Base-by-base conservation (phyloP, 2,329 filamentous ascomycete species). In the Cladophialophora chaetospira region DNA sequence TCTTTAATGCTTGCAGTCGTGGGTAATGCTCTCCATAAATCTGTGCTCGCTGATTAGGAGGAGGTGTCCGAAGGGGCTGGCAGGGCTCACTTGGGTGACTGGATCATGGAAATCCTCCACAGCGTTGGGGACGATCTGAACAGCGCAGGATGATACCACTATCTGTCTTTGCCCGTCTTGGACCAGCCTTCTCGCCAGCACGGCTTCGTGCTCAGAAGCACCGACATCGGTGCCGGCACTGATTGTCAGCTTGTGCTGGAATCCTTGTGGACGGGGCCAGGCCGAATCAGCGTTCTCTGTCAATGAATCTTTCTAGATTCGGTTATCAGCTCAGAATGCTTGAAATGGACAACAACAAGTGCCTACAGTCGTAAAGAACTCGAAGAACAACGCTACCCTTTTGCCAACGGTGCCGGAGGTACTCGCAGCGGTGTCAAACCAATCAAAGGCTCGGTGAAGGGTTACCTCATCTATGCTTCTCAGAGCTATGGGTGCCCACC, bases 371-470 rank as follows among this genome's bases (percentile, higher is more conserved):
- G 47, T 40, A 33, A 50, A 40, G 25, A 50, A 38, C 21, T 40
- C 47, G 23, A 50, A 29, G n/a, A 50, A 50, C 15, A 50, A 17
- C 9, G 33, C 9, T 15, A 21, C 33, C 9, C 47, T 19, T n/a
- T 29, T 40, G 10, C 33, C 33, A 17, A 50, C 47, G 28, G 33
- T 26, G 2, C 47, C 47, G 2, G 47, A 23, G 5, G 31, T 38
- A 10, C 13, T 21, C 2, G 33, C 33, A 21, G 33, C 47, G 13
- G 17, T 40, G 9, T 50, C 47, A 50, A 38, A 50, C 47, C 47
- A 50, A 21, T 50, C 47, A 26, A 49, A 50, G n/a, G 47, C 47
- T 40, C 47, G 47, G 40, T 28, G 19, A 15, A 50, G 33, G n/a
- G 23, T 50, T 17, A 21, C 33, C n/a, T 40, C 47, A 40, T 40